Evolutionary conservation across 1,284 basidiomycete genomes (phyloP), one percentile per base, ranked within the genome.

Genomic region (Cutaneotrichosporon sp.): DNA sequence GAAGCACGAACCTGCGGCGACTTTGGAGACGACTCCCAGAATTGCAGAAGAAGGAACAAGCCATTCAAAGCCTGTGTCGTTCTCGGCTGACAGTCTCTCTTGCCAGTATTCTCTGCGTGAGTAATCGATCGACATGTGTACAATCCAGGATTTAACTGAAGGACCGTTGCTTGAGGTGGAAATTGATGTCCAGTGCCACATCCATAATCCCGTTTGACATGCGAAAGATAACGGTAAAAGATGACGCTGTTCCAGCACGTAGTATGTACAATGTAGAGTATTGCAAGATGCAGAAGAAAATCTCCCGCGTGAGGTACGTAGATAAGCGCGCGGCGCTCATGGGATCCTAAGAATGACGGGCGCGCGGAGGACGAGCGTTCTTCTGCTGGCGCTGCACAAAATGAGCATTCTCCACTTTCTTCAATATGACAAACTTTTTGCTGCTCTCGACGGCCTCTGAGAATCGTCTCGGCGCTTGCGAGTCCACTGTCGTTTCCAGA

Each of bases 101-200:
- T 60, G 53, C 71, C 71, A 74, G 52, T 74, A 74, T 3, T 48
- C 45, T 14, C 54, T 33, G 3, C 67, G 65, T 4, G 70, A 69
- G 52, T 70, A 74, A 47, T 72, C 69, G 14, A 68, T 57, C 11
- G 52, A 31, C 39, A 51, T 51, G 42, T 26, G 12, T 1, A 32
- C 17, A 24, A 25, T 11, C 16, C 17, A 26, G 4, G 17, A 34
- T n/a, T 3, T 20, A 4, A 6, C 5, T 5, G 19, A 37, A 24
- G n/a, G n/a, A n/a, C n/a, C n/a, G n/a, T n/a, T n/a, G n/a, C n/a
- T n/a, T n/a, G n/a, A n/a, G n/a, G n/a, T n/a, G n/a, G n/a, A n/a
- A n/a, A n/a, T n/a, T n/a, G n/a, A n/a, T n/a, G n/a, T n/a, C n/a
- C n/a, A n/a, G n/a, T n/a, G n/a, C n/a, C n/a, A n/a, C n/a, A n/a